Conservation (phyloP, 2,329 filamentous ascomycete genomes). For the Fusarium musae region DNA sequence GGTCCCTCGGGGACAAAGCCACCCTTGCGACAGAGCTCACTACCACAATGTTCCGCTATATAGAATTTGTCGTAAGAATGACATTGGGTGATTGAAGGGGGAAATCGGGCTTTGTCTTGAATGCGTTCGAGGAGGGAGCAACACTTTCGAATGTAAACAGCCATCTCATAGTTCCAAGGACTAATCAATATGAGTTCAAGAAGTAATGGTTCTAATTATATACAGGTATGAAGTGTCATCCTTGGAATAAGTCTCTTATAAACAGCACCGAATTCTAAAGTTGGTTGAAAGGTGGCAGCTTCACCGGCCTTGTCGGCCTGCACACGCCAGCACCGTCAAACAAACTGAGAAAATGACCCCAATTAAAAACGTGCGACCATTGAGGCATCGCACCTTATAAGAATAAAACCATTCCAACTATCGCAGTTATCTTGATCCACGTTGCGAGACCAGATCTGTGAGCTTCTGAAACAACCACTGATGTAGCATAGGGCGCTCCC, state of each 20-base stretch:
- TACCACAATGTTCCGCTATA: background rate
- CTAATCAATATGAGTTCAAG: background rate
- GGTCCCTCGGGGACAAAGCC: background rate
- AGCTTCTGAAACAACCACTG: background rate
- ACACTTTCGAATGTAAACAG: fast-evolving
- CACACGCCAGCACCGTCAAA: no score
- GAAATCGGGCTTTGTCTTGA: background rate
- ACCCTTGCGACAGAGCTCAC: background rate
- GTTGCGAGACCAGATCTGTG: background rate
- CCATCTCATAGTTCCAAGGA: background rate
- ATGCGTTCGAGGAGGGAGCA: background rate
- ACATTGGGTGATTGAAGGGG: background rate
- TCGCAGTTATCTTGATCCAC: background rate
- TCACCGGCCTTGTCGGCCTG: no score
- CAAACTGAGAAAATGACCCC: no score
- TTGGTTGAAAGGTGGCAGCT: background rate
- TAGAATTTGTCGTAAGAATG: fast-evolving
- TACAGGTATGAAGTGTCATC: fast-evolving
- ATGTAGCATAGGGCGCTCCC: background rate
- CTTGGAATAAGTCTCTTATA: background rate
- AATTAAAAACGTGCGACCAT: no score
- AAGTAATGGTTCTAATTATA: background rate
- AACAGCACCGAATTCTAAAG: background rate
- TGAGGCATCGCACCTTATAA: background rate
- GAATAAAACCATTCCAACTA: background rate